Percentiles rank a stretch among this genome's conserved stretches.
These are phyloP conservation scores for Yamadazyma phyllophila DNA, from an alignment of 805 yeast genomes.

Conservation along the genomic window DNA sequence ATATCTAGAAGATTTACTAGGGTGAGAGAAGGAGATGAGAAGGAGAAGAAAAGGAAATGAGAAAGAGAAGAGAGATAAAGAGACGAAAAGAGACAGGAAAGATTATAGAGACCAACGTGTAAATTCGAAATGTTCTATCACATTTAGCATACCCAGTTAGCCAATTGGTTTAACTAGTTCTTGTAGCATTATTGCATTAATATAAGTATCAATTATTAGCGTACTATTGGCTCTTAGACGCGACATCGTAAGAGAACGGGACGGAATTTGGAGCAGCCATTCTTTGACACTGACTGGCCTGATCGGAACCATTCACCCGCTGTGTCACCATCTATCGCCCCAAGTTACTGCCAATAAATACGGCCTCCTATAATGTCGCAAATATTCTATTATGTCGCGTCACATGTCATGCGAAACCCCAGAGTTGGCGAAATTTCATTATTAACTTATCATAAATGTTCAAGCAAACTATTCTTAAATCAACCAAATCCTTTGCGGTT, in stretches of 20 bases:
- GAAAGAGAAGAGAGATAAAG: background rate
- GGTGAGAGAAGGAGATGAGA: slow-evolving; percentile 14
- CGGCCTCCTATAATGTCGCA: no score
- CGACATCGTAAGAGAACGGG: no score
- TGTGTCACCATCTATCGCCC: no score
- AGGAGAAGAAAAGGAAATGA: no score
- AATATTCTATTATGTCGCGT: background rate
- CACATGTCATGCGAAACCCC: slow-evolving; percentile 7
- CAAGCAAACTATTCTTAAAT: background rate
- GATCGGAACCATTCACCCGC: no score
- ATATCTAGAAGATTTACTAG: slow-evolving; percentile 44
- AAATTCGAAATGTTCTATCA: background rate
- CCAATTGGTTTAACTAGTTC: background rate
- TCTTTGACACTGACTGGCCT: no score
- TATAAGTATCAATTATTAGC: background rate
- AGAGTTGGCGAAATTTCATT: slow-evolving; percentile 1
- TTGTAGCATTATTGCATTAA: background rate
- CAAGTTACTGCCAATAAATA: no score
- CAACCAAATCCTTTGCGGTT: background rate
- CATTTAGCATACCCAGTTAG: no score
- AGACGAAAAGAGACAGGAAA: background rate
- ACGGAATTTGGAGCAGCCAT: no score
- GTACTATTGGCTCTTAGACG: background rate
- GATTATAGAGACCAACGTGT: background rate
- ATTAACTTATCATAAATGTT: background rate